phyloP scores from a whole-genome alignment of 2,329 filamentous ascomycete species.

The Botrytis cinerea region DNA sequence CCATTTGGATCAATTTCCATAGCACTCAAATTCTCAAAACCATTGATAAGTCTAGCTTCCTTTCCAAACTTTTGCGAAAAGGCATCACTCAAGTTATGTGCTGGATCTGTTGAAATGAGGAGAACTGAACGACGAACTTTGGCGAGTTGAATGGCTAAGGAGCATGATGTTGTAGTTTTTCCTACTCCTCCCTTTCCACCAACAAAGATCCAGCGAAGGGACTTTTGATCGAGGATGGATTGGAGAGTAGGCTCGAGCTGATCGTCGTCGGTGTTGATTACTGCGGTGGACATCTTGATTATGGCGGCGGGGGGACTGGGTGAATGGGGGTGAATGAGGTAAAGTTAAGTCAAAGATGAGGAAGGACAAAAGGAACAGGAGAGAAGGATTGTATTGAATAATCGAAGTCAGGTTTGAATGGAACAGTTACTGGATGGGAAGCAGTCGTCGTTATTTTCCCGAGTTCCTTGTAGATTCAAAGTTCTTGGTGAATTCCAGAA shows the following conservation, averaged over 20 bases:
- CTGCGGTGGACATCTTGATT: conserved; percentile 45
- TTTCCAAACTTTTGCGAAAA: conserved; percentile 99
- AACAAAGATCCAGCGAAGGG: conserved; percentile 97
- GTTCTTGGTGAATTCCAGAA: conserved; percentile 6
- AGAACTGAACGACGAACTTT: conserved; percentile 93
- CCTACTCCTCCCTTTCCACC: conserved; percentile 97
- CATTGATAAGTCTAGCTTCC: conserved; percentile 88
- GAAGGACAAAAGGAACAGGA: too few species aligned
- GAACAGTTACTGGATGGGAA: not conserved
- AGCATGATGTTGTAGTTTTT: conserved; percentile 99
- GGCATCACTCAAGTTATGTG: conserved; percentile 96
- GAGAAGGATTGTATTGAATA: too few species aligned
- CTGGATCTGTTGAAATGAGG: conserved; percentile 96
- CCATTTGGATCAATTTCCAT: conserved; percentile 99
- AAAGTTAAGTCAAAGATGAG: not conserved
- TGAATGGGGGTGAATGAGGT: not conserved
- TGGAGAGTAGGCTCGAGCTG: conserved; percentile 89
- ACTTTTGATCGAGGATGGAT: conserved; percentile 91
- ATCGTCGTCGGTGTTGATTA: conserved; percentile 65
- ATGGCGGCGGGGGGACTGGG: not conserved
- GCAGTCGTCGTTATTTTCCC: not conserved
- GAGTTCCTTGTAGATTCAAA: not conserved
- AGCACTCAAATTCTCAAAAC: conserved; percentile 89
- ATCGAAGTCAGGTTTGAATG: not conserved
- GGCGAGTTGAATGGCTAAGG: conserved; percentile 94